Evolutionary conservation across 2,329 filamentous ascomycete genomes (phyloP).

Genomic region (Aspergillus floridensis): DNA sequence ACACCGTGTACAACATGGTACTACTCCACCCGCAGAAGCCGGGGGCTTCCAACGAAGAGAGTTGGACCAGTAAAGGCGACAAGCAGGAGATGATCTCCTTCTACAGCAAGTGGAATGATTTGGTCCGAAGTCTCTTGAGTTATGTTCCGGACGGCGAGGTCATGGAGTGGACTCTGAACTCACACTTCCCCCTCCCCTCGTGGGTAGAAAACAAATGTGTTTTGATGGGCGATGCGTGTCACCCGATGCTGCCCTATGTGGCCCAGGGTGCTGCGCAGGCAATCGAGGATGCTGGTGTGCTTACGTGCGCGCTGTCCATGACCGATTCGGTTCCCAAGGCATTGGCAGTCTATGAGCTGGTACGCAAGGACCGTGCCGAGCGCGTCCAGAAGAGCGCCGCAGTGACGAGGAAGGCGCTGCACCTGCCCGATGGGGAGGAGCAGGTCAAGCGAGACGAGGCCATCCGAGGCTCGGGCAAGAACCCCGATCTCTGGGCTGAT

Average conservation of each 20-base stretch:
- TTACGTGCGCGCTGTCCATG: background rate
- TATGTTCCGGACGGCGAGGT: conserved; percentile 2
- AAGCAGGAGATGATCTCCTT: conserved; percentile 1
- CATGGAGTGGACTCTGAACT: conserved; percentile 5
- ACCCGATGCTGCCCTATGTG: conserved; percentile 7
- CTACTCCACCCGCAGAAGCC: conserved; percentile 1
- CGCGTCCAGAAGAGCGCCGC: background rate
- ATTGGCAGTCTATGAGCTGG: background rate
- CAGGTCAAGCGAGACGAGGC: conserved; percentile 1
- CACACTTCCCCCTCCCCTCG: conserved; percentile 1
- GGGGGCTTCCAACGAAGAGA: background rate
- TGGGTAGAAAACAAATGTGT: background rate
- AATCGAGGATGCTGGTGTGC: conserved; percentile 4
- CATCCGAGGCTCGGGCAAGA: background rate
- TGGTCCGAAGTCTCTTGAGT: background rate
- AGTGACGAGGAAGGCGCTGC: background rate
- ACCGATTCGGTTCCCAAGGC: background rate
- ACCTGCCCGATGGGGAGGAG: background rate
- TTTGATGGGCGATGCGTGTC: conserved; percentile 4
- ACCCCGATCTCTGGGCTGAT: conserved; percentile 3
- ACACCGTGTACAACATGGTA: conserved; percentile 2
- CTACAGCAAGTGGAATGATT: background rate
- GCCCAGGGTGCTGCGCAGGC: conserved; percentile 7
- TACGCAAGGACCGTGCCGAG: conserved; percentile 1
- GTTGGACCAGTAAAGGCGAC: conserved; percentile 1